phyloP scores from a whole-genome alignment of 108 stramenopile genomes.

The Cyclotella atomus region DNA sequence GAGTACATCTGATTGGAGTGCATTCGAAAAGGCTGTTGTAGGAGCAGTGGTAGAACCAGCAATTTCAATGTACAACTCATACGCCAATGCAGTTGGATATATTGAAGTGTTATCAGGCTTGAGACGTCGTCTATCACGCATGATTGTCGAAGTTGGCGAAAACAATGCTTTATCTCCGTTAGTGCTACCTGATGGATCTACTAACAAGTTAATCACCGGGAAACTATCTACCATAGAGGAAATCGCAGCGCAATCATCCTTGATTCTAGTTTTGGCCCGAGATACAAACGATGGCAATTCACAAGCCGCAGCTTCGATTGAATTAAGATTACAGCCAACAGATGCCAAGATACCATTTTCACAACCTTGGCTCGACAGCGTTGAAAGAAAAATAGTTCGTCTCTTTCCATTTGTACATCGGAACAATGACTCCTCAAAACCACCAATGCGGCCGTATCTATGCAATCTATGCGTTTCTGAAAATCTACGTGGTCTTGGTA shows the following conservation, averaged over 20 bases:
- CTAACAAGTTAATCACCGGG: not conserved
- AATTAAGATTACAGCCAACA: conserved; percentile 79
- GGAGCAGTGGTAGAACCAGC: conserved; percentile 64
- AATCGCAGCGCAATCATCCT: conserved; percentile 61
- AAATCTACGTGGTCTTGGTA: conserved; percentile 57
- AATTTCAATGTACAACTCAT: conserved; percentile 75
- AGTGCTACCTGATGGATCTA: conserved; percentile 25
- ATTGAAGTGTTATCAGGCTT: conserved; percentile 81
- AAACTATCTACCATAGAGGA: conserved; percentile 23
- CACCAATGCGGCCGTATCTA: conserved; percentile 76
- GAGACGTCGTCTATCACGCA: conserved; percentile 52
- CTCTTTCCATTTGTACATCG: conserved; percentile 50
- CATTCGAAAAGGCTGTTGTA: conserved; percentile 66
- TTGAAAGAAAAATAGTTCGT: conserved; percentile 65
- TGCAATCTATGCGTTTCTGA: conserved; percentile 83
- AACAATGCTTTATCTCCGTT: conserved; percentile 29
- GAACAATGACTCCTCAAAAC: conserved; percentile 21
- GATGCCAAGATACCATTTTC: conserved; percentile 90
- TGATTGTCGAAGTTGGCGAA: conserved; percentile 22
- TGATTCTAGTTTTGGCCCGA: conserved; percentile 70
- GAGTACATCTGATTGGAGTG: conserved; percentile 57
- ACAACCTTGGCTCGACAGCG: conserved; percentile 77
- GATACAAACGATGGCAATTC: conserved; percentile 28
- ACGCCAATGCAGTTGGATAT: conserved; percentile 70
- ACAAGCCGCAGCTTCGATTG: conserved; percentile 78